Base-by-base conservation (phyloP, 345 rosid genomes). In the Pelargonium nanum region DNA sequence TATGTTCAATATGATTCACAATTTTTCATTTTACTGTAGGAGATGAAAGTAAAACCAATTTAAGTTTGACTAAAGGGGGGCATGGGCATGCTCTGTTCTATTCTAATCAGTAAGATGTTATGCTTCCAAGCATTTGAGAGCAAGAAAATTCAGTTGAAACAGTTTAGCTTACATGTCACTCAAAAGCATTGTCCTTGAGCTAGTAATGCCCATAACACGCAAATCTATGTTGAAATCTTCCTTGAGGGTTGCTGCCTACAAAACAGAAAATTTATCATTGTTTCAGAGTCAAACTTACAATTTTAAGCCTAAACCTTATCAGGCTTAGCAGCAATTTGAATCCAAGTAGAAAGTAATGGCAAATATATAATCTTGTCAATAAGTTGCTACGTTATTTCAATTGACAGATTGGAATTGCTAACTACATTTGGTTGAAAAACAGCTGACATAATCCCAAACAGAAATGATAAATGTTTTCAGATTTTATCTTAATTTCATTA, bases 181-280 rank as follows among this genome's bases (percentile, higher is more conserved):
- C 70, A 94, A 56, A 62, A 90, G 80, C 99, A 94, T 94, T 60
- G 70, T 74, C 58, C 75, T 80, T 19, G 93, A 80, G 68, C 97
- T 83, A 57, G 82, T 83, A 72, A 94, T 85, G 67, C 99, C 99
- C 96, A 94, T 67, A 50, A 94, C 96, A 60, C 97, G 95, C 75
- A 94, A 74, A 74, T 90, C 99, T 70, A 94, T 94, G 70, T 90
- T 94, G 61, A 88, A 94, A 55, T 90, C 97, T 74, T 90, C 92
- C 80, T 94, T 94, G 19, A 94, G 97, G 59, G 83, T 78, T 16
- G 69, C 95, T 64, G 89, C 87, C 99, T 69, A 63, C 12, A 34
- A 34, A 15, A 34, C 4, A 9, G 12, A 34, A 34, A 34, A 34
- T 4, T 4, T 9, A 4, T 34, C 6, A 15, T 5, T 1, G 6